Base-by-base conservation (phyloP, 2,329 filamentous ascomycete species). In the Dothideomycetidae sp. region DNA sequence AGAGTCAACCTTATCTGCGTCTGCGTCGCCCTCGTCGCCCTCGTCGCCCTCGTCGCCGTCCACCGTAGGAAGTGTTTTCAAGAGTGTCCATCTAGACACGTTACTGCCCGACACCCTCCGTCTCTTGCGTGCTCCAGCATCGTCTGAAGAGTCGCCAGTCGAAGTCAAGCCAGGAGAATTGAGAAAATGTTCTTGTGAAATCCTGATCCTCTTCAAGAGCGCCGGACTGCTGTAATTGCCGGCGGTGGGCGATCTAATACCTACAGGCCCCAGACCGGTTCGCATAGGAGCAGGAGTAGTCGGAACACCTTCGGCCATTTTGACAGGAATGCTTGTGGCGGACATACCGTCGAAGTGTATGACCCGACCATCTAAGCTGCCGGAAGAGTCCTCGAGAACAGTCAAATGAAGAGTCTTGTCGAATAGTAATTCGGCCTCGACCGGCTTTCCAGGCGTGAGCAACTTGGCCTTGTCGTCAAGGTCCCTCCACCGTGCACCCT, bases 201-300 rank as follows among this genome's bases (percentile, higher is more conserved):
- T 61, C 39, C 79, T 68, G 10, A 73, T 69, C 37, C 78, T 69
- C 54, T 81, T 86, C 13, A 83, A 60, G 47, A 92, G 93, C 0
- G 82, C 81, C 1, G 85, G 85, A 2, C 84, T 92, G 3, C 71
- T 65, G 61, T 75, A 90, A 46, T 78, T 71, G 12, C 65, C 43
- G n/a, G 32, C 43, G 15, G 36, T 33, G 13, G 33, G 33, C 7
- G 35, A 33, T 29, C 42, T 35, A 10, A 42, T n/a, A 21, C 40
- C 40, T 14, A 38, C 13, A 10, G 29, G 33, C 19, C 39, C 41
- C 16, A 18, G 10, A 4, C 36, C 32, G 13, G 32, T 19, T 10
- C 21, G 31, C 5, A 23, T 28, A 3, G 56, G 50, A 1, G 53
- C 33, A 9, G 41, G 39, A 14, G 40, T 33, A 14, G 47, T 44